These are phyloP conservation scores for Aschersonia sp. DNA, from an alignment of 2,329 filamentous ascomycete genomes.

Conservation along the genomic window DNA sequence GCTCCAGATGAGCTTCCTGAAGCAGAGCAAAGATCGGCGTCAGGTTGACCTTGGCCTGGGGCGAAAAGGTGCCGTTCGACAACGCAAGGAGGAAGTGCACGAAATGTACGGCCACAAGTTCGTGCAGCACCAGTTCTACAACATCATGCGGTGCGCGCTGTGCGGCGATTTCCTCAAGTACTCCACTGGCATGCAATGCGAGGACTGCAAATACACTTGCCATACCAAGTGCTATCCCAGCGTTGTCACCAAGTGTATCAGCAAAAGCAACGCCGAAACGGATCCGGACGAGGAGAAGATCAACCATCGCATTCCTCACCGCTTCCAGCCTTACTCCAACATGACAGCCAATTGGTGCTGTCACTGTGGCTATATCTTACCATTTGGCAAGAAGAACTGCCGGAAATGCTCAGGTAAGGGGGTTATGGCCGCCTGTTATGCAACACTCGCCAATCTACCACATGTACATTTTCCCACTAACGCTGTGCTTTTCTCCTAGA, in stretches of 20 bases:
- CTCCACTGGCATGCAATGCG: constrained; percentile 96
- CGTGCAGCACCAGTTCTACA: constrained; percentile 97
- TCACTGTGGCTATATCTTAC: constrained; percentile 91
- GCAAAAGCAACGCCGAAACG: constrained; percentile 96
- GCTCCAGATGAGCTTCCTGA: constrained; percentile 80
- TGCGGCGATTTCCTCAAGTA: constrained; percentile 98
- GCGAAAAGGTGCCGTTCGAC: constrained; percentile 88
- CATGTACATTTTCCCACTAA: background rate
- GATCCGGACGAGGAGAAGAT: constrained; percentile 99
- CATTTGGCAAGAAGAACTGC: constrained; percentile 88
- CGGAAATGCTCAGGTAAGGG: constrained; percentile 72
- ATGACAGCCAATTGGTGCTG: constrained; percentile 99
- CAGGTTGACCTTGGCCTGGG: constrained; percentile 82
- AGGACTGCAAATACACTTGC: constrained; percentile 98
- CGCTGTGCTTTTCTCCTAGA: constrained; percentile 32
- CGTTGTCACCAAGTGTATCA: constrained; percentile 98
- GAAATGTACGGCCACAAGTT: constrained; percentile 99
- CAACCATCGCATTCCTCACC: constrained; percentile 96
- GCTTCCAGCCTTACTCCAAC: constrained; percentile 93
- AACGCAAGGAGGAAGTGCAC: constrained; percentile 95
- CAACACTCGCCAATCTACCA: background rate
- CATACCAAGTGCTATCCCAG: constrained; percentile 95
- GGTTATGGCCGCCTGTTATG: too few relatives aligned
- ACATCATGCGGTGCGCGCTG: constrained; percentile 98
- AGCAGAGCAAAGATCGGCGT: constrained; percentile 71